A percentile compares a stretch with the other conserved stretches of the same genome.
Evolutionary conservation across 768 basidiomycete genomes (phyloP).

Genomic region (Baorangia bicolor): DNA sequence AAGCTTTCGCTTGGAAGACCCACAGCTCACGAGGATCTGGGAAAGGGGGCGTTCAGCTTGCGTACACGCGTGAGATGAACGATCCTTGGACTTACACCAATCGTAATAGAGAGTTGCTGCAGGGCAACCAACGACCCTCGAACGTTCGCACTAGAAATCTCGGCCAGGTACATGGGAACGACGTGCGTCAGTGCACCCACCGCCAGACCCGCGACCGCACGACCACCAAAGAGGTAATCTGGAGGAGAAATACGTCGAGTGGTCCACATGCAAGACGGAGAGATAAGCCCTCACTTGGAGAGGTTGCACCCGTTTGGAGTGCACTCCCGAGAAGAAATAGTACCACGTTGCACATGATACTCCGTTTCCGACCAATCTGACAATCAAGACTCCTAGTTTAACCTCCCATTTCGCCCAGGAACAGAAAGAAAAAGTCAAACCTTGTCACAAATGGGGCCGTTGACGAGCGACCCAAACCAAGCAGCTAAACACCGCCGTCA

Average conservation of each 20-base stretch:
- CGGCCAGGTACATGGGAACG: constrained; percentile 37
- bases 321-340: constrained; percentile 32
- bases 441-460: constrained; percentile 34
- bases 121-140: constrained; percentile 38
- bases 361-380: constrained; percentile 30
- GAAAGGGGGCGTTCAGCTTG: background rate
- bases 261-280: background rate
- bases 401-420: background rate
- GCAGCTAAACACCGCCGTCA: constrained; percentile 26
- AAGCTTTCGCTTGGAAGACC: constrained; percentile 5
- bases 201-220: constrained; percentile 23
- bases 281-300: constrained; percentile 9
- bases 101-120: constrained; percentile 36
- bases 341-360: constrained; percentile 28
- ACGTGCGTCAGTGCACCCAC: constrained; percentile 24
- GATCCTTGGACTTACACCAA: constrained; percentile 29
- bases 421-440: constrained; percentile 2
- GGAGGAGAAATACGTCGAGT: background rate
- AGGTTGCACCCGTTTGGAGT: constrained; percentile 32
- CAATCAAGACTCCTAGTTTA: background rate
- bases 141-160: constrained; percentile 39
- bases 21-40: constrained; percentile 34
- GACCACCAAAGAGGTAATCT: constrained; percentile 31
- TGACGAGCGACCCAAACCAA: constrained; percentile 30
- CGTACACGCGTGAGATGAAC: background rate